phyloP scores from a whole-genome alignment of 192 early-diverging fungal genomes.

The Allomyces javanicus region DNA sequence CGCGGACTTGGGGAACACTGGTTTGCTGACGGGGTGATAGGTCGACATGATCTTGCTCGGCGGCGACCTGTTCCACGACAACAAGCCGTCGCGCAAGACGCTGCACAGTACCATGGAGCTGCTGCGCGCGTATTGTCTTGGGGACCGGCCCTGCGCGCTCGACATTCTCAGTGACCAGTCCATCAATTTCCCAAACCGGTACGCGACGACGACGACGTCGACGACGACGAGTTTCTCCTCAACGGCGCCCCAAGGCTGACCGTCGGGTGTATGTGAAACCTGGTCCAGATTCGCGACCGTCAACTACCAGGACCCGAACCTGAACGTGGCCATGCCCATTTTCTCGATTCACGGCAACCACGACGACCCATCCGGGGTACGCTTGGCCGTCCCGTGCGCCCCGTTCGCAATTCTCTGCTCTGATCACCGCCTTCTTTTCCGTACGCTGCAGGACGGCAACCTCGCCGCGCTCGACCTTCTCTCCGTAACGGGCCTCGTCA shows the following conservation, averaged over 20 bases:
- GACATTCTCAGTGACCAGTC: constrained; percentile 58
- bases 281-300: constrained; percentile 31
- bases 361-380: constrained; percentile 70
- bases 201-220: constrained; percentile 6
- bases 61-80: constrained; percentile 93
- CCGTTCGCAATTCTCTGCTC: neutral
- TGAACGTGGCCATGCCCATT: constrained; percentile 65
- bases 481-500: constrained; percentile 56
- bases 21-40: constrained; percentile 4
- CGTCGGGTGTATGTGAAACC: neutral
- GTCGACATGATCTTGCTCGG: constrained; percentile 85
- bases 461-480: constrained; percentile 69
- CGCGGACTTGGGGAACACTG: neutral
- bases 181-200: constrained; percentile 44
- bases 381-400: neutral
- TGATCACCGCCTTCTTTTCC: neutral
- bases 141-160: constrained; percentile 40
- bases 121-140: constrained; percentile 45
- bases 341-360: constrained; percentile 97
- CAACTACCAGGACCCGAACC: constrained; percentile 74
- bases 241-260: neutral
- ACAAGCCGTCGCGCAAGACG: constrained; percentile 63
- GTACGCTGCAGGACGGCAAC: constrained; percentile 34
- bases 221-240: neutral
- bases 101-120: constrained; percentile 49